Base-by-base conservation (phyloP, 495 filamentous ascomycete genomes). In the Penicillium samsonianum region DNA sequence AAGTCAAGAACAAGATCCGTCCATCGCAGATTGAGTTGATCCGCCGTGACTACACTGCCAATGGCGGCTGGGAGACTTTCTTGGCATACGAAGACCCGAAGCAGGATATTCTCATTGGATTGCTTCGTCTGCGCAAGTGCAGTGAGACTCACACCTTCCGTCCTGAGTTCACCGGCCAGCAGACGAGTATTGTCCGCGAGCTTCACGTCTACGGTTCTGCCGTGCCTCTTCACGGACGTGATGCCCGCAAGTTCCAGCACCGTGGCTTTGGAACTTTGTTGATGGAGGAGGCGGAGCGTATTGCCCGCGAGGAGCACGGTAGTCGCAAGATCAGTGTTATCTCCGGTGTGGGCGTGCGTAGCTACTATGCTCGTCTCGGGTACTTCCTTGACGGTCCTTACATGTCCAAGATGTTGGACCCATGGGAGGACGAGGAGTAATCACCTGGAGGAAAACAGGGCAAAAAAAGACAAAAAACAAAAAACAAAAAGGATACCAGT, bases 41-140 rank as follows among this genome's bases (percentile, higher is more conserved):
- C n/a, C 89, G 94, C 26, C 84, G 94, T 43, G 94, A 98, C 77
- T 98, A 98, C 69, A 80, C 85, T 0, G 94, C 94, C 53, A 98
- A 98, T 68, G 90, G 87, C 20, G 95, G 94, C 14, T 98, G 94
- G 94, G 94, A 98, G 73, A 98, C 95, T 0, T 98, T 98, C 74
- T 75, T 98, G 5, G 92, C 94, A 19, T 98, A 98, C 65, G 94
- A 98, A 67, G 94, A 98, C 67, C 94, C 94, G 3, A 96, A 97
- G 77, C 94, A 97, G 71, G 94, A 98, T 71, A 98, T 98, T 59
- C 76, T 98, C 17, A 96, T 98, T 50, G 95, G 90, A 16, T 77
- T 98, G 47, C 85, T 98, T 38, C 87, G 94, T 14, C 73, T 98
- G 56, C 83, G 94, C 49, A 96, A 96, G 76, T 98, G 94, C 67